phyloP scores from a whole-genome alignment of 2,329 filamentous ascomycete genomes.

The Thielaviopsis euricoi region DNA sequence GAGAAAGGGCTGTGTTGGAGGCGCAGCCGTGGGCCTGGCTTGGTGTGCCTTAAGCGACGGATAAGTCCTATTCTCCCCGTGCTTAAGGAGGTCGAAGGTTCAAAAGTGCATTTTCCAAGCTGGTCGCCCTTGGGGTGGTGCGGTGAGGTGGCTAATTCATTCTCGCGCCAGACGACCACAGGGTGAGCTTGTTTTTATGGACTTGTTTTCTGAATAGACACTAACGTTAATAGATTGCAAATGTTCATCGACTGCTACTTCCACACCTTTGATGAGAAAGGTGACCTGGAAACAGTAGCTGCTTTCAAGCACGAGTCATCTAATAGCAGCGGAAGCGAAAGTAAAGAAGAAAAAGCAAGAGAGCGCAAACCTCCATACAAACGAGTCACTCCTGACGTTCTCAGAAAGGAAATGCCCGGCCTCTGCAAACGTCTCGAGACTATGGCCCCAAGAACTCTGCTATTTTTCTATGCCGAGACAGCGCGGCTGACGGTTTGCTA shows the following conservation, averaged over 20 bases:
- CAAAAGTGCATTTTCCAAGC: not conserved
- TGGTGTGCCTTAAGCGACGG: not conserved
- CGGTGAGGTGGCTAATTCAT: not conserved
- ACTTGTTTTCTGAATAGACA: not conserved
- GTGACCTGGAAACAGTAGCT: no score
- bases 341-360: no score
- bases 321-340: no score
- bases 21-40: not conserved
- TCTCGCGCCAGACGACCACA: not conserved
- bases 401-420: not conserved
- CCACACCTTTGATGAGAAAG: not conserved
- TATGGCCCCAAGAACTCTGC: not conserved
- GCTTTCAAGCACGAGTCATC: no score
- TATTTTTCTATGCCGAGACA: not conserved
- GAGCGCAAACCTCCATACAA: no score
- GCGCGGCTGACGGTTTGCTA: not conserved
- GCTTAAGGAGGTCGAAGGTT: not conserved
- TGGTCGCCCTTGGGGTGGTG: not conserved
- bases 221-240: not conserved
- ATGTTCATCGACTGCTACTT: not conserved
- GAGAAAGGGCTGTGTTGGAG: not conserved
- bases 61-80: not conserved
- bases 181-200: not conserved
- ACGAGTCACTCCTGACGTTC: not conserved
- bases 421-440: not conserved